Evolutionary conservation across 1,139 yeast genomes (phyloP).

Genomic region (Arxiozyma heterogenica): DNA sequence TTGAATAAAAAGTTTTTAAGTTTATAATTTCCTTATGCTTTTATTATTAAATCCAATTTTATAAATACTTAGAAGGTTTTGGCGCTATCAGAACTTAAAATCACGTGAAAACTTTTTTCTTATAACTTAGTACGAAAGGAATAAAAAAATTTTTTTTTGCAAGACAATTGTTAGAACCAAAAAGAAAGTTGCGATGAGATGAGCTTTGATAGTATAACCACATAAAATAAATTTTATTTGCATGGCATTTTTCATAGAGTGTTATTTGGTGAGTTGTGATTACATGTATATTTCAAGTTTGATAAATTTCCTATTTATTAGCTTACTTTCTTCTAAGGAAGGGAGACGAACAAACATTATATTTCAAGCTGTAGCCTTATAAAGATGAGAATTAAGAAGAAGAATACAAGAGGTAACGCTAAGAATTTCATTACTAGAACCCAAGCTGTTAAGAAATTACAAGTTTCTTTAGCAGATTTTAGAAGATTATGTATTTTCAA

Average conservation of each 20-base stretch:
- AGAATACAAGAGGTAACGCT: conserved; percentile 81
- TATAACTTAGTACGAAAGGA: not conserved
- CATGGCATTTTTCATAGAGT: not conserved
- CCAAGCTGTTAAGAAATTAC: conserved; percentile 87
- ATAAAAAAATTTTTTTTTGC: conserved; percentile 2
- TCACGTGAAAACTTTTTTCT: not conserved
- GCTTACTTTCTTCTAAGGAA: not conserved
- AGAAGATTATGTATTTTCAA: conserved; percentile 95
- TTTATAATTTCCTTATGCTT: too few relatives aligned
- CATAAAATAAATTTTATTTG: too few relatives aligned
- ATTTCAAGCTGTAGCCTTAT: not conserved
- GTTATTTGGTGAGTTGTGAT: not conserved
- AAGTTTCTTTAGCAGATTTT: conserved; percentile 94
- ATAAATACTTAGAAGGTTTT: too few relatives aligned
- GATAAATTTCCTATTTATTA: too few relatives aligned
- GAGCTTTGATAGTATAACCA: conserved; percentile 11
- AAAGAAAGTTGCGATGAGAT: conserved; percentile 14
- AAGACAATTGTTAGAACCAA: not conserved
- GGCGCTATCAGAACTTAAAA: not conserved
- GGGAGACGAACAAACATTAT: not conserved
- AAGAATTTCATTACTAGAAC: conserved; percentile 89
- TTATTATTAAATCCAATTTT: not conserved
- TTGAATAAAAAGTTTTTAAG: not conserved
- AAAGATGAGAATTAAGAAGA: conserved; percentile 53
- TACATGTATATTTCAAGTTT: too few relatives aligned